Evolutionary conservation across 202 grass and related monocot species (phyloP), one percentile per base, ranked within the genome.

Genomic region (Panicum hallii): DNA sequence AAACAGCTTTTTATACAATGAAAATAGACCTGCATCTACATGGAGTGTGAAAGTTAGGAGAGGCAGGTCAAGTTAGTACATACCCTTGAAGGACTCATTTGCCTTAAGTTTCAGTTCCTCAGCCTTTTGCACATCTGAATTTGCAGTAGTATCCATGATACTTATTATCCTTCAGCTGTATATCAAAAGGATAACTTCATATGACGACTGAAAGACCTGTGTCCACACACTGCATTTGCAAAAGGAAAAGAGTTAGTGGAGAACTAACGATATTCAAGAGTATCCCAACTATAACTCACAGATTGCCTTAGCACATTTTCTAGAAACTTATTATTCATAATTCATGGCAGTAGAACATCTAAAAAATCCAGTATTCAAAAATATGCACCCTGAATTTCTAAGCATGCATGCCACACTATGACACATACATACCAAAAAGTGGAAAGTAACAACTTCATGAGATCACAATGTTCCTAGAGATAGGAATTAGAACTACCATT

Each of bases 71-170:
- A 67, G 14, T 43, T 15, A 22, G 28, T 53, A 9, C 67, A 47
- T 82, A 99, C 97, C 88, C 86, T 96, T 99, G 72, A 99, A 99
- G 79, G 93, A 91, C 20, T 92, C 88, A 70, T 96, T 99, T 79
- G 97, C 97, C 34, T 74, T 87, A 64, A 92, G 64, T 78, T 94
- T 94, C 46, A 94, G 74, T 74, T 94, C 93, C 66, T 99, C 97
- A 13, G 97, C 91, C 49, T 75, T 90, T 80, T 92, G 84, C 57
- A 67, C 66, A 84, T 94, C 86, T 76, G 84, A 82, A 85, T 67
- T 89, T 82, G 88, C 57, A 88, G 44, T 84, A 67, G 80, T 63
- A 61, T 83, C 86, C 88, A 81, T 87, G 49, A 22, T 22, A 48
- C 49, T 47, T 74, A 80, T 67, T 81, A 40, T 58, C 61, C 62